Percentiles rank a stretch among this genome's conserved stretches.
These are phyloP conservation scores for Pyricularia grisea DNA, from an alignment of 2,329 filamentous ascomycete species.

Conservation along the genomic window DNA sequence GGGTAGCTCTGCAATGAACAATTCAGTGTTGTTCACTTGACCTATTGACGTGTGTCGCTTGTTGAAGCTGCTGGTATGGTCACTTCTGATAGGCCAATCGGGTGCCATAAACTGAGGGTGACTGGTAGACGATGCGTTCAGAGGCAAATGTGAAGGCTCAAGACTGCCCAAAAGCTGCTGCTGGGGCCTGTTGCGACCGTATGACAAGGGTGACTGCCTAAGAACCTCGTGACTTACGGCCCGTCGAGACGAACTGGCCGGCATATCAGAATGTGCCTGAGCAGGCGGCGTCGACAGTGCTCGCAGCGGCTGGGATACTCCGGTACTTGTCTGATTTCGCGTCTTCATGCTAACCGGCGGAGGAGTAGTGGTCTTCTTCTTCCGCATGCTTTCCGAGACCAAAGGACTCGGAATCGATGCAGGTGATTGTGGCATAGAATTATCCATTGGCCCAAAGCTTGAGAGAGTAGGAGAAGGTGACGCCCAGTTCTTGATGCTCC, in stretches of 20 bases:
- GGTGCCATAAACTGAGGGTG: background rate
- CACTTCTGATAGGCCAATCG: background rate
- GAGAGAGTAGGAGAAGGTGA: slow-evolving; percentile 7
- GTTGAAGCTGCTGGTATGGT: background rate
- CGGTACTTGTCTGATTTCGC: slow-evolving; percentile 21
- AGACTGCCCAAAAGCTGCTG: background rate
- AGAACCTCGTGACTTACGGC: background rate
- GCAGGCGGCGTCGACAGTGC: slow-evolving; percentile 24
- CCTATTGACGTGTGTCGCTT: background rate
- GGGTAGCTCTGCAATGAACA: background rate
- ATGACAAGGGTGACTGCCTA: background rate
- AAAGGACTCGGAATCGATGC: slow-evolving; percentile 17
- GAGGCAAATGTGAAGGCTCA: background rate
- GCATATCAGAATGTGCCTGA: slow-evolving; percentile 8
- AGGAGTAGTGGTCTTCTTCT: slow-evolving; percentile 17
- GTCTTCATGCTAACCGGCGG: slow-evolving; percentile 34
- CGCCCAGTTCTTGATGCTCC: slow-evolving; percentile 10
- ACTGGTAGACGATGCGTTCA: background rate
- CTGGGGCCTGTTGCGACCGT: background rate
- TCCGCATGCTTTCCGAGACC: slow-evolving; percentile 14
- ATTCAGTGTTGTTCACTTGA: background rate
- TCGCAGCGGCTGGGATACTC: slow-evolving; percentile 24
- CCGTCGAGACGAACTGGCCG: background rate
- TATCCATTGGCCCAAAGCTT: background rate
- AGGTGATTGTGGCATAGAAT: slow-evolving; percentile 2